Base-by-base conservation (phyloP, 1,139 yeast genomes). In the Yamadazyma siamensis region DNA sequence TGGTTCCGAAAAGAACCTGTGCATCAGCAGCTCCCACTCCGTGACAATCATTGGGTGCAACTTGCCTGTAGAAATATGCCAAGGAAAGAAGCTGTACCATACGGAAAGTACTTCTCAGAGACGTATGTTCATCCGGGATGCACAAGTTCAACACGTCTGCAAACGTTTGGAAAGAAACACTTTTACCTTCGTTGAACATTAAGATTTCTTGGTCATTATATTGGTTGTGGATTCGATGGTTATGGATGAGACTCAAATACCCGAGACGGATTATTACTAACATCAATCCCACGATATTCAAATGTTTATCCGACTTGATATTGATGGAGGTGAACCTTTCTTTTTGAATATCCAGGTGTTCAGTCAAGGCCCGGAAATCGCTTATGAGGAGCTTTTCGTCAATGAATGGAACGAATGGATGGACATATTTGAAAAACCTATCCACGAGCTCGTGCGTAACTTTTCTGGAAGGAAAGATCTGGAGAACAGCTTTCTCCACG, bases 1-100 rank as follows among this genome's bases (percentile, higher is more conserved):
- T 57, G 2, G 56, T 50, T 0, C 73, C 71, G 32, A 66, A 54
- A 18, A 65, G 49, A 8, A 64, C 50, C 31, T 64, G 67, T 8
- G 66, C 56, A 39, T 67, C 73, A 0, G 66, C 56, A 5, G 69
- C 67, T 23, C 71, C 62, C 15, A 68, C 49, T 1, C 75, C 75
- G 39, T 60, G 66, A 36, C 68, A 56, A 43, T 68, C 73, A 39
- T 61, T 61, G 2, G 74, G 73, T 5, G 62, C 56, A 7, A 65
- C 61, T 29, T 52, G 56, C 21, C 66, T 47, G 42, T 64, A 67
- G 34, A 61, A 65, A 35, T 61, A 52, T 17, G 57, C 38, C 22
- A 68, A 48, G 4, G 61, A 43, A 31, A 63, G 50, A 3, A 50
- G 35, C 41, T 64, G 71, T 4, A 64, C 59, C 31, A 55, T 44